phyloP scores from a whole-genome alignment of 192 early-diverging fungal species.

The Coemansia sp. region DNA sequence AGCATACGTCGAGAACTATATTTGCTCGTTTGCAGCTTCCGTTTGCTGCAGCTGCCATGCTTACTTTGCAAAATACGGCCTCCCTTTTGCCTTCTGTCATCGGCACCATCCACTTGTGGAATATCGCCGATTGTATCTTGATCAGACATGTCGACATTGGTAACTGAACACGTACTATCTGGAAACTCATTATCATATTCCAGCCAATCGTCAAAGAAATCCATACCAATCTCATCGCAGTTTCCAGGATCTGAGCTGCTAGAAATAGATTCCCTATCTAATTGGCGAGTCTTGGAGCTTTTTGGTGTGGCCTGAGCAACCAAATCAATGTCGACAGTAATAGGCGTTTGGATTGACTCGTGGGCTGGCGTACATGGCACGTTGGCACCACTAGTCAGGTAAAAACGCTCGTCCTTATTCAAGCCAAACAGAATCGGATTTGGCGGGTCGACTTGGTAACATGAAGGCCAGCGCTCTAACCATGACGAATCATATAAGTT shows the following conservation, averaged over 20 bases:
- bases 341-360: not conserved
- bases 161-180: too few species aligned
- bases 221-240: not conserved
- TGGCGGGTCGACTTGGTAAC: not conserved
- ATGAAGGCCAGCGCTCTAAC: slow-evolving; percentile 1
- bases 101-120: slow-evolving; percentile 15
- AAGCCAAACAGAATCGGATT: too few species aligned
- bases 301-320: slow-evolving; percentile 1
- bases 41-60: not conserved
- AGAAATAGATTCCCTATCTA: not conserved
- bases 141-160: too few species aligned
- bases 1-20: not conserved
- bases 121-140: not conserved
- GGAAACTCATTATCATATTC: not conserved
- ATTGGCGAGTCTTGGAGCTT: not conserved
- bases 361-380: too few species aligned
- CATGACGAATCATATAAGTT: not conserved
- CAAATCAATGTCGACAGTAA: not conserved
- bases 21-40: not conserved
- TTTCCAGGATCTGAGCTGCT: not conserved
- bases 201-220: slow-evolving; percentile 11
- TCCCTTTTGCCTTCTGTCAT: slow-evolving; percentile 1
- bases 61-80: not conserved
- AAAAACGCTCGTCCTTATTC: too few species aligned
- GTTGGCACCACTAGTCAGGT: too few species aligned